Base-by-base conservation (phyloP, 192 early-diverging fungal genomes). In the Coemansia sp. region DNA sequence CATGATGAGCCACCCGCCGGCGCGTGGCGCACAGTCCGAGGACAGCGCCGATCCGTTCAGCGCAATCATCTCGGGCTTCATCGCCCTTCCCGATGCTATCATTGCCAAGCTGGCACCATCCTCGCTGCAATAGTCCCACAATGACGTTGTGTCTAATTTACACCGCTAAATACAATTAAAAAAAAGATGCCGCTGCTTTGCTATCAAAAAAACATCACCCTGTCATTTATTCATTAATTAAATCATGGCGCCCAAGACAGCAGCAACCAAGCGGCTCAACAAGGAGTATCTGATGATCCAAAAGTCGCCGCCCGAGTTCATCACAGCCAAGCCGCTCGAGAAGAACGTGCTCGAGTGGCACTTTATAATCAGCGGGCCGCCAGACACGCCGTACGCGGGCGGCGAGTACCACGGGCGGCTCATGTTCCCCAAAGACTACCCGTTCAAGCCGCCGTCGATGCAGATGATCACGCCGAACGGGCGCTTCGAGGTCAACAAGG, bases 311-410 rank as follows among this genome's bases (percentile, higher is more conserved):
- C 88, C 91, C 24, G 90, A 91, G 51, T 97, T 84, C 65, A 91
- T 99, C 62, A 80, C 83, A 32, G 93, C 97, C 11, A 91, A 90
- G 60, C 97, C 97, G 14, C 76, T 94, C 19, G 97, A 98, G 78
- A 86, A 89, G 42, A 91, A 97, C 72, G 80, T 98, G 23, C 91
- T 98, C 71, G 96, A 98, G 66, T 97, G 94, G 94, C 96, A 98
- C 66, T 98, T 95, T 68, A 95, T 94, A 2, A 82, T 97, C 8
- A 82, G 91, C 18, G 96, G 96, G 9, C 95, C 95, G 21, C 75
- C 84, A 19, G 89, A 85, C 21, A 91, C 92, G 6, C 90, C 91
- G 6, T 98, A 92, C 75, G 85, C 85, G 52, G 91, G 90, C 33
- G 95, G 74, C 78, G 69, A 77, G 58, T 95, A 95, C 76, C 97